Base-by-base conservation (phyloP, 75 land plant species). In the Selaginella tamariscina region DNA sequence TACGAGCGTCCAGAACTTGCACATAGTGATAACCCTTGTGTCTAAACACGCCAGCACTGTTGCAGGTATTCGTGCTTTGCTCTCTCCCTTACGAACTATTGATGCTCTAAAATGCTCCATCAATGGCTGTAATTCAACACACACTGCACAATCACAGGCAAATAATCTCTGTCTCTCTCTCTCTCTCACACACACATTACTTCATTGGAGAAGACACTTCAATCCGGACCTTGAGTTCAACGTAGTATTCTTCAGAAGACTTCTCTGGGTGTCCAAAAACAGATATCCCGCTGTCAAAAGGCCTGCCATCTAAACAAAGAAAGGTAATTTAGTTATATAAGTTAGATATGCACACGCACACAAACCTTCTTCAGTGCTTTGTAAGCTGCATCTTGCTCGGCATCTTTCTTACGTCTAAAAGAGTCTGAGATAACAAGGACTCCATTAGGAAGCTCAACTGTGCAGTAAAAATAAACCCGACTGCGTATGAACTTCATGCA, bases 81-180 rank as follows among this genome's bases (percentile, higher is more conserved):
- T 71, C 24, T 65, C 67, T 39, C 77, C 87, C 54, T 78, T 65
- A 72, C 89, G 82, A 68, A 56, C 68, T 31, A 89, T 70, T 33
- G 86, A 75, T 70, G 74, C 86, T 83, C 72, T 85, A 30, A 89
- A 79, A 80, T 94, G 98, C 5, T 87, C 85, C 59, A 75, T 76
- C 67, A 88, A 55, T 27, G 98, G 98, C 64, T 79, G 44, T 68
- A 69, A 30, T 74, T 65, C 24, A 82, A 69, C 31, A 83, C 72
- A 69, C 84, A 81, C 95, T 87, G 64, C 62, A 70, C 27, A 30
- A 20, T 26, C 62, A 56, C 24, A 71, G 26, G 29, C 22, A 23
- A 20, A 13, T 28, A 28, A 65, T 5, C 54, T 49, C 9, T 22
- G 20, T 11, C 54, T 49, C 11, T 20, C 20, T 49, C 54, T 15